Base-by-base conservation (phyloP, 176 grass and related monocot genomes). In the Pontederia crassipes region DNA sequence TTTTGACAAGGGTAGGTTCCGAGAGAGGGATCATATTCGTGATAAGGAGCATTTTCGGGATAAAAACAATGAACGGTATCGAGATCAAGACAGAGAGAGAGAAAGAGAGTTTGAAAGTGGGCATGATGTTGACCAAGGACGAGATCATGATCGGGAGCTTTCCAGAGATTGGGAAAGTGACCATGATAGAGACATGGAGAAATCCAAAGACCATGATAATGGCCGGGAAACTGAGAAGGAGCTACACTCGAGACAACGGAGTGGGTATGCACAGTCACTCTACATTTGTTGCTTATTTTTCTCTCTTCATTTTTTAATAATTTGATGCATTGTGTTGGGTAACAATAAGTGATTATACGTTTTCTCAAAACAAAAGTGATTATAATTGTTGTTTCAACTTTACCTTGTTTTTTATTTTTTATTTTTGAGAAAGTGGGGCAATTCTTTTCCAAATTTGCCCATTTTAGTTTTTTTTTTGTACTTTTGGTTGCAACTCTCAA, bases 1-100 rank as follows among this genome's bases (percentile, higher is more conserved):
- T 49, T 90, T 76, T 79, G 79, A 83, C 46, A 67, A 55, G 73
- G 72, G 82, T 56, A 86, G 82, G 77, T 82, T 80, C 54, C 86
- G 87, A 49, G 87, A 90, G 60, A 67, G 76, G 35, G 85, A 83
- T 62, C 82, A 90, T 65, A 75, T 83, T 57, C 79, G 75, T 8
- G 82, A 86, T 50, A 86, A 79, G 57, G 83, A 86, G 55, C 76
- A 47, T 2, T 83, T 78, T 10, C 66, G 75, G 64, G 87, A 90
- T 49, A 86, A 82, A 68, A 77, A 82, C 66, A 80, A 64, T 35
- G 87, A 86, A 66, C 72, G 79, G 69, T 85, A 79, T 68, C 79
- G 61, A 40, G 87, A 90, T 28, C 73, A 61, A 74, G 82, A 80
- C 55, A 83, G 79, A 68, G 79, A 90, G n/a, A 48, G 71, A 64